Base-by-base conservation (phyloP, 169 alveolate species). In the Eimeria tenella region DNA sequence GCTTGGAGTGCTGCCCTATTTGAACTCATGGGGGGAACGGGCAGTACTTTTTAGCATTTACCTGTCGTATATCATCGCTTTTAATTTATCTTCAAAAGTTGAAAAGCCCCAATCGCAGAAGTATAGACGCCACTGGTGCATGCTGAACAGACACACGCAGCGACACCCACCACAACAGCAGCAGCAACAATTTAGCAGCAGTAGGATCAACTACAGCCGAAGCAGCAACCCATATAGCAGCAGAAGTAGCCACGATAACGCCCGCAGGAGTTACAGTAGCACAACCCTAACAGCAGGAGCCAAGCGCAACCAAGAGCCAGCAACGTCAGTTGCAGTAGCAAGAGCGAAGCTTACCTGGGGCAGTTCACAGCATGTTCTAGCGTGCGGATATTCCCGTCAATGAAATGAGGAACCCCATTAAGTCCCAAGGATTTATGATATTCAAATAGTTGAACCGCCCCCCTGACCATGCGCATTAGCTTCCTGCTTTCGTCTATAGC, bases 91-190 rank as follows among this genome's bases (percentile, higher is more conserved):
- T 4, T 68, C 79, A 9, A n/a, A 68, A 31, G 42, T n/a, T 17
- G 79, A 68, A 68, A n/a, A 68, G 10, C 79, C 79, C 79, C 79
- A 68, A 68, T 68, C 79, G 31, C 79, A 68, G 50, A 68, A 68
- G 49, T 68, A 68, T 8, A 68, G 79, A 23, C 79, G 79, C 25
- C 25, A 68, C 50, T 23, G 50, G 13, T 68, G 50, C 79, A 68
- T 17, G 50, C 79, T 68, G 79, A 21, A 9, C 17, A 60, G 15
- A 0, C 10, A 60, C 15, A 60, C 68, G 19, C 11, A 17, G 19
- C 42, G 42, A 31, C 42, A 31, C 42, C 42, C 42, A 31, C 2
- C 42, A 31, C 42, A 31, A 31, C 42, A 31, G 42, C 42, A 31
- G 42, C 42, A 31, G 42, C 42, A 31, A 31, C 42, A 31, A 31